phyloP scores from a whole-genome alignment of 805 yeast species.

The Candida ipomoeae region DNA sequence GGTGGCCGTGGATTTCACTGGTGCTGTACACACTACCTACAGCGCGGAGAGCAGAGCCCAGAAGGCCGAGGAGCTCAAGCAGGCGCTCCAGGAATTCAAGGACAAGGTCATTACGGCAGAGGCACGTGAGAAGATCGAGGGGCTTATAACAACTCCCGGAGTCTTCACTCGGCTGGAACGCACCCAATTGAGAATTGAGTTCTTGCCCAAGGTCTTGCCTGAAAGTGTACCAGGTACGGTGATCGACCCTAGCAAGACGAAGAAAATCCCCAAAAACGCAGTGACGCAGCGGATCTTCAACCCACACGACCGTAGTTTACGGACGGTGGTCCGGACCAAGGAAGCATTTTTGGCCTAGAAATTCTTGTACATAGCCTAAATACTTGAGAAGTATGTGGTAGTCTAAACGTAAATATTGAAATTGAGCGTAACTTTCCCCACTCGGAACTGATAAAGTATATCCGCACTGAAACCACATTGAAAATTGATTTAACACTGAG shows the following conservation, averaged over 20 bases:
- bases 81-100: constrained; percentile 19
- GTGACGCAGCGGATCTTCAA: constrained; percentile 58
- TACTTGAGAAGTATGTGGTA: too few relatives aligned
- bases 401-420: too few relatives aligned
- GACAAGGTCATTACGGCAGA: constrained; percentile 30
- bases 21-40: constrained; percentile 38
- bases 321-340: constrained; percentile 50
- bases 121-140: constrained; percentile 37
- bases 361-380: constrained; percentile 11
- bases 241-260: constrained; percentile 30
- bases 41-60: constrained; percentile 25
- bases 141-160: constrained; percentile 41
- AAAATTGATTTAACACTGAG: not conserved
- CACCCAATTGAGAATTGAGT: constrained; percentile 41
- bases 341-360: constrained; percentile 37
- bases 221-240: constrained; percentile 42
- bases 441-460: too few relatives aligned
- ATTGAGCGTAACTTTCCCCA: too few relatives aligned
- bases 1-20: constrained; percentile 42
- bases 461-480: too few relatives aligned
- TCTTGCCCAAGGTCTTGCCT: constrained; percentile 55
- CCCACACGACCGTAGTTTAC: constrained; percentile 48
- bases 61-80: constrained; percentile 20
- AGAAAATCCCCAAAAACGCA: constrained; percentile 46
- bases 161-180: constrained; percentile 37